Evolutionary conservation across 306 rosid genomes (phyloP).

Genomic region (Amphicarpaea edgeworthii): DNA sequence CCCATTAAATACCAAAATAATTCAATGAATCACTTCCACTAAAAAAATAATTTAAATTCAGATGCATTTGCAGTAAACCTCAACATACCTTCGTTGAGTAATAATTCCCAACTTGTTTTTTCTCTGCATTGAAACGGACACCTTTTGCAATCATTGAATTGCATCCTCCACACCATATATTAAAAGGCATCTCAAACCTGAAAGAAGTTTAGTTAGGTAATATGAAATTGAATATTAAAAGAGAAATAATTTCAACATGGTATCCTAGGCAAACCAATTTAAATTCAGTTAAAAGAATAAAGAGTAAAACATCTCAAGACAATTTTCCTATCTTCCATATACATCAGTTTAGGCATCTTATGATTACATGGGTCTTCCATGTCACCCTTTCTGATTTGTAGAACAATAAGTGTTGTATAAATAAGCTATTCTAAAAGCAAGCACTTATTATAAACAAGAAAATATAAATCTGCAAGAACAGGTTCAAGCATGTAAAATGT

Average conservation of each 20-base stretch:
- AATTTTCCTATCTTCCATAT: not conserved
- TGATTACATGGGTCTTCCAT: not conserved
- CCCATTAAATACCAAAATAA: slow-evolving; percentile 3
- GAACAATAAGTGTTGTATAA: not conserved
- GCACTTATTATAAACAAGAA: slow-evolving; percentile 5
- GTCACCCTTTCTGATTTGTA: not conserved
- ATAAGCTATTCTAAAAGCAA: not conserved
- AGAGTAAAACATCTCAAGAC: not conserved
- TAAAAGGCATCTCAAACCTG: slow-evolving; percentile 97
- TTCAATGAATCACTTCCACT: slow-evolving; percentile 3
- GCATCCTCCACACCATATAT: slow-evolving; percentile 98
- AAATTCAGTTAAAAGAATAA: not conserved
- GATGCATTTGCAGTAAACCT: slow-evolving; percentile 24
- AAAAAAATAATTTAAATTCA: not conserved
- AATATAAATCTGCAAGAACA: not conserved
- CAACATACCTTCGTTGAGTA: slow-evolving; percentile 85
- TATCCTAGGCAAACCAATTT: not conserved
- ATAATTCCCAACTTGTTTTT: slow-evolving; percentile 94
- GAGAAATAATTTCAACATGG: not conserved
- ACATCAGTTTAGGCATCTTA: not conserved
- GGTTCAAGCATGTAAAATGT: not conserved
- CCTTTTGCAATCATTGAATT: slow-evolving; percentile 98
- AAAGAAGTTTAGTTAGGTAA: slow-evolving; percentile 23
- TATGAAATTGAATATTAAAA: not conserved
- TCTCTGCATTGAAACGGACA: slow-evolving; percentile 96